Percentiles rank a stretch among this genome's conserved stretches.
Conservation (phyloP, 208 protist species). For the Leishmania tropica region DNA sequence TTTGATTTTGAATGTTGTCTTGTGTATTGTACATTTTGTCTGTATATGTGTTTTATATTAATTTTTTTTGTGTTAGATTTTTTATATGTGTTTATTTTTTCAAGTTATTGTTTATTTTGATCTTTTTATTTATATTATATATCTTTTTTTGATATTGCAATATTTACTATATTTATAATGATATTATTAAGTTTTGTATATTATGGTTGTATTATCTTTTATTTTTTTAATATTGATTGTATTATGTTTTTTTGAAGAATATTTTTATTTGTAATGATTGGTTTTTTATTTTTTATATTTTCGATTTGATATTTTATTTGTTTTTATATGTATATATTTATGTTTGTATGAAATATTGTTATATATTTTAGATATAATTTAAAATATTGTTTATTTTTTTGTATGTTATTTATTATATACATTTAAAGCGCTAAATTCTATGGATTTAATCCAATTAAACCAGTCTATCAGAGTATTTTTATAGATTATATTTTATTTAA, state of each 20-base stretch:
- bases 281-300: conserved; percentile 64
- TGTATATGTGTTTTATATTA: conserved; percentile 82
- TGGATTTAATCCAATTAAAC: conserved; percentile 18
- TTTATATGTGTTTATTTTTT: conserved; percentile 53
- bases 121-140: conserved; percentile 83
- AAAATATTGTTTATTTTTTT: conserved; percentile 88
- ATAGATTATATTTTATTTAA: conserved; percentile 56
- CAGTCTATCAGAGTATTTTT: conserved; percentile 38
- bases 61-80: conserved; percentile 40
- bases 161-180: conserved; percentile 75
- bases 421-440: conserved; percentile 24
- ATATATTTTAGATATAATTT: conserved; percentile 91
- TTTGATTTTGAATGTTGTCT: conserved; percentile 83
- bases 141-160: conserved; percentile 79
- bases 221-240: conserved; percentile 71
- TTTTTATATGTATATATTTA: conserved; percentile 71
- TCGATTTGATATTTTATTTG: conserved; percentile 78
- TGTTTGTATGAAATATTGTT: conserved; percentile 90
- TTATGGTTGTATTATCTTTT: conserved; percentile 68
- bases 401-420: conserved; percentile 71
- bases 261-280: conserved; percentile 74
- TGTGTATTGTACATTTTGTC: conserved; percentile 70
- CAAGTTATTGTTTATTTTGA: conserved; percentile 79
- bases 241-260: conserved; percentile 64
- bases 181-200: conserved; percentile 75